These are phyloP conservation scores for Macrophomina tecta DNA, from an alignment of 2,329 filamentous ascomycete species.

Conservation along the genomic window DNA sequence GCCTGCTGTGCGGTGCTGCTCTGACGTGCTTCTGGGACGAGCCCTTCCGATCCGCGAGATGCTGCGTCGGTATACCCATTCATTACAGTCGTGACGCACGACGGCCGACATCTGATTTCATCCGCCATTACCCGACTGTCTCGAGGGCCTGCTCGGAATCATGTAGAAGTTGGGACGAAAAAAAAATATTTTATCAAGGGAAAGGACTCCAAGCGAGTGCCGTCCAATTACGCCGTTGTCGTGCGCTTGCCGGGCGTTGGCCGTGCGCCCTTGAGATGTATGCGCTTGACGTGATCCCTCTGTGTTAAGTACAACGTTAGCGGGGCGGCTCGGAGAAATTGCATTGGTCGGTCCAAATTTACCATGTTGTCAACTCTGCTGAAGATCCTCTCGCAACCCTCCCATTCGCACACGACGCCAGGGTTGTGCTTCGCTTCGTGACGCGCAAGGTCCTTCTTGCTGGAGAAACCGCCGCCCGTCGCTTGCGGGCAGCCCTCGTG, in stretches of 20 bases:
- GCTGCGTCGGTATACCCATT: conserved; percentile 21
- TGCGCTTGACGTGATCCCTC: conserved; percentile 50
- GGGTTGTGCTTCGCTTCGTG: conserved; percentile 70
- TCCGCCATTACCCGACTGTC: conserved; percentile 28
- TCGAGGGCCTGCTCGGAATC: conserved; percentile 22
- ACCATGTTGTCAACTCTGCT: conserved; percentile 69
- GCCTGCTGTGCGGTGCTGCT: neutral
- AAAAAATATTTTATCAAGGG: neutral
- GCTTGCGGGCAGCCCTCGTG: conserved; percentile 64
- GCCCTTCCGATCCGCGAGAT: conserved; percentile 11
- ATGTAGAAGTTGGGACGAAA: neutral
- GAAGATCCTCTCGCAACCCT: conserved; percentile 63
- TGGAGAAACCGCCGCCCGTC: conserved; percentile 63
- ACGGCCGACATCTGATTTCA: conserved; percentile 19
- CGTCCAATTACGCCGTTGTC: conserved; percentile 13
- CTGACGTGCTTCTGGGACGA: conserved; percentile 12
- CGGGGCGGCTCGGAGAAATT: neutral
- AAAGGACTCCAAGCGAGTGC: neutral
- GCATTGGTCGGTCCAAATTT: conserved; percentile 32
- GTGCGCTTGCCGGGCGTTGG: conserved; percentile 27
- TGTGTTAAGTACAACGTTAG: conserved; percentile 29
- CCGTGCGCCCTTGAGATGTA: conserved; percentile 42
- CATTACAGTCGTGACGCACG: conserved; percentile 27
- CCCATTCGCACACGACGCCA: conserved; percentile 64
- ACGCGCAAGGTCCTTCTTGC: conserved; percentile 66